Percentiles rank a stretch among this genome's conserved stretches.
Evolutionary conservation across 768 basidiomycete genomes (phyloP).

Genomic region (Pleurotus tuber-regium): DNA sequence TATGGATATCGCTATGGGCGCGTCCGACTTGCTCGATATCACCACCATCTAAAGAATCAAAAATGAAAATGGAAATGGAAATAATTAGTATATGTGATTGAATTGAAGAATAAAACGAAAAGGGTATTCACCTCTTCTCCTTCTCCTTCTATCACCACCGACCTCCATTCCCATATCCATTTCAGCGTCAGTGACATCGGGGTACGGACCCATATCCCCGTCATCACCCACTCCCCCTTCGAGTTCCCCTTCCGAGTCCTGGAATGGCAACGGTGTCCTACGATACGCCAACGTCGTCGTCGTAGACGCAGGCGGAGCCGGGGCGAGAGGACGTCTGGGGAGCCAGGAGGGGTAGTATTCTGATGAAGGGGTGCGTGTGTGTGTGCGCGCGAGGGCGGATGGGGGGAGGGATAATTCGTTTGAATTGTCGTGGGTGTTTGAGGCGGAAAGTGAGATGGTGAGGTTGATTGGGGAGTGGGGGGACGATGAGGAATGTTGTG

Average conservation of each 20-base stretch:
- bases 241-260: conserved; percentile 10
- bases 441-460: not conserved
- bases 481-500: conserved; percentile 4
- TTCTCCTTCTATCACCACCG: too few relatives aligned
- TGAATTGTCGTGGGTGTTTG: not conserved
- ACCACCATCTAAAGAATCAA: not conserved
- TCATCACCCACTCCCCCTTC: too few relatives aligned
- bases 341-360: conserved; percentile 87
- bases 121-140: too few relatives aligned
- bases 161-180: not conserved
- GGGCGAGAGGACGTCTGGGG: conserved; percentile 72
- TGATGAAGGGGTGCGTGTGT: conserved; percentile 22
- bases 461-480: not conserved
- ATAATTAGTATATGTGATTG: too few relatives aligned
- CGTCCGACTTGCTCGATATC: conserved; percentile 6
- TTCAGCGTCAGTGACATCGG: conserved; percentile 5
- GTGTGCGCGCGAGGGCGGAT: not conserved
- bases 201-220: conserved; percentile 2
- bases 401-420: not conserved
- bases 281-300: conserved; percentile 3
- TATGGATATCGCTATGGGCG: not conserved
- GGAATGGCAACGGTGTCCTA: conserved; percentile 2
- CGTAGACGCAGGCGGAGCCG: conserved; percentile 44
- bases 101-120: too few relatives aligned
- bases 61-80: not conserved